Percentiles rank a stretch among this genome's conserved stretches.
Conservation (phyloP, 2,329 filamentous ascomycete species). For the Elsinoe fawcettii region DNA sequence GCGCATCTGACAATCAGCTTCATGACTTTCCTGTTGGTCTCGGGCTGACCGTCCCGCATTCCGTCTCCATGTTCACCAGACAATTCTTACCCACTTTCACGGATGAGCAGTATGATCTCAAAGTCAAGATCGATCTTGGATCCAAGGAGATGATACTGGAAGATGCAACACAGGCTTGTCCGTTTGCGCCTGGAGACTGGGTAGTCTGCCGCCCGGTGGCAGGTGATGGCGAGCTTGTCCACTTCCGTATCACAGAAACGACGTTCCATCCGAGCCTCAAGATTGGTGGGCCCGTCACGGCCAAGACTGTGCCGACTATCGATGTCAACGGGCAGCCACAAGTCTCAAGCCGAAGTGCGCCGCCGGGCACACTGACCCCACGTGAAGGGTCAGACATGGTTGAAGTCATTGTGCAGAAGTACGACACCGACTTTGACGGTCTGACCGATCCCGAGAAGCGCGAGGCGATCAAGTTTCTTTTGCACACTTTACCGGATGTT, state of each 20-base stretch:
- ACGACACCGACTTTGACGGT: constrained; percentile 52
- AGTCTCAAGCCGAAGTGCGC: background rate
- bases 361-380: background rate
- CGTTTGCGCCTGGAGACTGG: constrained; percentile 47
- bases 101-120: constrained; percentile 1
- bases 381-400: constrained; percentile 21
- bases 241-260: constrained; percentile 45
- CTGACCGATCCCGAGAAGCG: constrained; percentile 41
- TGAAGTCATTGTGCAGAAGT: constrained; percentile 36
- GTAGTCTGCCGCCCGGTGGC: constrained; percentile 29
- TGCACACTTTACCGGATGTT: constrained; percentile 56
- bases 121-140: constrained; percentile 3
- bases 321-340: background rate
- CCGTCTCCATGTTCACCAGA: background rate
- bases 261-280: constrained; percentile 38
- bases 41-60: constrained; percentile 44
- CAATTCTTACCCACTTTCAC: background rate
- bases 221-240: constrained; percentile 27
- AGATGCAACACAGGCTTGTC: constrained; percentile 18
- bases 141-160: background rate
- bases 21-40: constrained; percentile 52
- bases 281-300: constrained; percentile 24
- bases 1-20: constrained; percentile 39
- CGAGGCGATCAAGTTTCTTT: constrained; percentile 43
- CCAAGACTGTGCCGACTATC: background rate